Base-by-base conservation (phyloP, 371 early-diverging fungal species). In the Zancudomyces culisetae region DNA sequence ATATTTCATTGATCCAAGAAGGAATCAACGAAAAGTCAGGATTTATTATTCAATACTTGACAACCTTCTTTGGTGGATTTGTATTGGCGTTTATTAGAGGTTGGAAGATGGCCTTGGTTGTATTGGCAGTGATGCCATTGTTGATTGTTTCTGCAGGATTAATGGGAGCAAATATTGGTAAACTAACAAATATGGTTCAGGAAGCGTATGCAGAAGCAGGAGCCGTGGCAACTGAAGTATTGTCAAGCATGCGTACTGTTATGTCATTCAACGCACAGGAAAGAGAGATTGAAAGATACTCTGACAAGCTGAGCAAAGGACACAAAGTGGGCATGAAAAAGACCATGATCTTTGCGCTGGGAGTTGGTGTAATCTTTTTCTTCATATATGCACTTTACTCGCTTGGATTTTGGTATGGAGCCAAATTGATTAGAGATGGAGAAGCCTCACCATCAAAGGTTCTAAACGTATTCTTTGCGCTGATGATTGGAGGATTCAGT, bases 21-120 rank as follows among this genome's bases (percentile, higher is more conserved):
- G 88, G 94, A 45, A 80, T 89, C 8, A 75, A 78, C 24, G 90
- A 87, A 40, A 94, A 93, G 60, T 77, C 86, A 35, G 83, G 84
- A 47, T 59, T 81, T 20, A 60, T 83, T 15, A 48, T 89, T 45
- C 75, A 76, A 62, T 73, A 73, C 42, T 27, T 72, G n/a, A 64
- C 79, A 35, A 76, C 82, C 22, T 95, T 94, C 53, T 49, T 90
- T n/a, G 61, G 85, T 23, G 91, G 90, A 27, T 81, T 92, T 48
- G 63, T 86, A 21, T 75, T 94, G 45, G 93, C 90, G 23, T 92
- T 95, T 53, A 55, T 66, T 45, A 78, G 80, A 51, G 83, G 86
- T 4, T 92, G 90, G 90, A 74, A 76, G 55, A 71, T 95, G 54
- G 81, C 90, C 21, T 61, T 89, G 28, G 87, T 92, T 2, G 74